Conservation (phyloP, 768 basidiomycete genomes). For the Asterophora lycoperdoides region DNA sequence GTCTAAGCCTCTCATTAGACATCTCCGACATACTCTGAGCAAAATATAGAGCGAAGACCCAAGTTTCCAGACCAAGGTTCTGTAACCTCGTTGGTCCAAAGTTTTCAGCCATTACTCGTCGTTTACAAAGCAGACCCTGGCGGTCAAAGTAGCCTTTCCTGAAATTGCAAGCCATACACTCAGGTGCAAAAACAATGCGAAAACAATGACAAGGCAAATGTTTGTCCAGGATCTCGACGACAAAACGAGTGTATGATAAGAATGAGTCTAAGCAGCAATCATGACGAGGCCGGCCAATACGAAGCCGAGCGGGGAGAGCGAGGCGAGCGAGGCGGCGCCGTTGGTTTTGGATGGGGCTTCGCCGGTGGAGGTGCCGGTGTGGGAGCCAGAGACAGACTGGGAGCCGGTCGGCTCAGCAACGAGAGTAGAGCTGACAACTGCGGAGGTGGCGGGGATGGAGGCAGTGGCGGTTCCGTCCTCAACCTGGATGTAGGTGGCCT, state of each 20-base stretch:
- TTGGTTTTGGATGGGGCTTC: conserved; percentile 11
- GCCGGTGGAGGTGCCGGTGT: conserved; percentile 11
- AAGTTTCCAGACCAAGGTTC: too few species aligned
- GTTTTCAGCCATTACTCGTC: too few species aligned
- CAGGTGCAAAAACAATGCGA: not conserved
- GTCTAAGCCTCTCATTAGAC: too few species aligned
- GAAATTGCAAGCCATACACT: too few species aligned
- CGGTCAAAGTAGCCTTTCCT: too few species aligned
- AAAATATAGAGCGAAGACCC: too few species aligned
- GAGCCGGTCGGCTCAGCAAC: conserved; percentile 11
- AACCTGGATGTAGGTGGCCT: conserved; percentile 73
- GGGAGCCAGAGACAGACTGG: conserved; percentile 5
- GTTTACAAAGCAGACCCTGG: too few species aligned
- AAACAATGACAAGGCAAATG: too few species aligned
- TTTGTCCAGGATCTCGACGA: not conserved
- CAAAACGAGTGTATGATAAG: not conserved
- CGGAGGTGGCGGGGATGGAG: conserved; percentile 53
- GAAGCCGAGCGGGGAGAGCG: conserved; percentile 4
- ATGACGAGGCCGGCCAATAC: conserved; percentile 5
- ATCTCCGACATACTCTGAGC: too few species aligned
- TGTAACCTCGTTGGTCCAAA: too few species aligned
- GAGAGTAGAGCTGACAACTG: conserved; percentile 63
- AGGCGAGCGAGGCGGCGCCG: conserved; percentile 2
- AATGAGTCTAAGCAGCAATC: conserved; percentile 1
- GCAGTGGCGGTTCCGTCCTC: conserved; percentile 59